Conservation (phyloP, 1,284 basidiomycete species). For the Boletus mariae region DNA sequence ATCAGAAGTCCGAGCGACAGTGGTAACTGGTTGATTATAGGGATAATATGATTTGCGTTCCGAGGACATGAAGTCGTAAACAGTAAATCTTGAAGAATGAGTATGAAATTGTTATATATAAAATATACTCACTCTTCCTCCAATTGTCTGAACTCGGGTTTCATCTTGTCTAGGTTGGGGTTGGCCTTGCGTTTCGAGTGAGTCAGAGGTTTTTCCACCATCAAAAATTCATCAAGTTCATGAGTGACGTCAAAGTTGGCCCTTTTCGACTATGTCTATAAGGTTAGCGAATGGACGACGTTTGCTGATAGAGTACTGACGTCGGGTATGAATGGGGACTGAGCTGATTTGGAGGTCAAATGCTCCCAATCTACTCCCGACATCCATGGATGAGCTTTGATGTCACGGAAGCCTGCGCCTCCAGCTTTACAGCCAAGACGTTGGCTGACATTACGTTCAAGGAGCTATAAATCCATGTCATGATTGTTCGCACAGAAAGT, state of each 20-base stretch:
- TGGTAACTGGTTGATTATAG: constrained; percentile 65
- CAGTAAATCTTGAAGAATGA: constrained; percentile 55
- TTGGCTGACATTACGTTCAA: constrained; percentile 79
- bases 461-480: constrained; percentile 50
- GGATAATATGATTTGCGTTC: constrained; percentile 75
- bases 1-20: constrained; percentile 40
- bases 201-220: constrained; percentile 96
- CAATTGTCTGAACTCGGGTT: constrained; percentile 86
- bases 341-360: constrained; percentile 70
- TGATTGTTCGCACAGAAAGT: constrained; percentile 13
- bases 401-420: constrained; percentile 66
- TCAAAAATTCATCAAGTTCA: constrained; percentile 92
- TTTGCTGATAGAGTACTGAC: constrained; percentile 45
- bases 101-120: neutral
- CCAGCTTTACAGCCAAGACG: constrained; percentile 79
- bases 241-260: constrained; percentile 98
- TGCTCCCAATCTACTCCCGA: constrained; percentile 75
- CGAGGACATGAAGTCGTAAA: constrained; percentile 69
- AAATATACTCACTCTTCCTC: constrained; percentile 77
- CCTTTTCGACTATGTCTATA: constrained; percentile 67
- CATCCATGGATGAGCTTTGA: constrained; percentile 89
- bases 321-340: constrained; percentile 89
- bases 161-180: constrained; percentile 79
- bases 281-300: constrained; percentile 9
- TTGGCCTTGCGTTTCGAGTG: constrained; percentile 88